These are phyloP conservation scores for Salinomyces thailandicus DNA, from an alignment of 2,329 filamentous ascomycete species.

Conservation along the genomic window DNA sequence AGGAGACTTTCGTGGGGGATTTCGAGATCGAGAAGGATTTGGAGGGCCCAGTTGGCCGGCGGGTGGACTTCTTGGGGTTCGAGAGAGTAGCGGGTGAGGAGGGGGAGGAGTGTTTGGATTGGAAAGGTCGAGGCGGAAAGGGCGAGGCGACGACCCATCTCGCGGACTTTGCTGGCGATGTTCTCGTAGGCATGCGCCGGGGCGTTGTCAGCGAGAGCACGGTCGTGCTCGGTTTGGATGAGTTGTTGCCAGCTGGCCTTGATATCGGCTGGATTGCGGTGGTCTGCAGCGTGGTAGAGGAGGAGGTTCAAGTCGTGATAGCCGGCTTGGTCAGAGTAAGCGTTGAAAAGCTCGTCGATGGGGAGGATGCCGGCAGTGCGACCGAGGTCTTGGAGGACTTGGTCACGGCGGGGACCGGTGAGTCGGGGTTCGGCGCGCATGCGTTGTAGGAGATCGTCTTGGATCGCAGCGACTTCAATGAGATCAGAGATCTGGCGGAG, in stretches of 20 bases:
- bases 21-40: slow-evolving; percentile 54
- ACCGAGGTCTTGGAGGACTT: slow-evolving; percentile 42
- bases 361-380: slow-evolving; percentile 63
- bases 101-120: slow-evolving; percentile 38
- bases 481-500: slow-evolving; percentile 76
- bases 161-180: slow-evolving; percentile 51
- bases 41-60: slow-evolving; percentile 50
- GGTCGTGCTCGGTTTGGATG: slow-evolving; percentile 53
- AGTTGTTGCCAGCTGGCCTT: slow-evolving; percentile 73
- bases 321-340: slow-evolving; percentile 77
- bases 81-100: slow-evolving; percentile 45
- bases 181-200: slow-evolving; percentile 56
- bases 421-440: slow-evolving; percentile 65
- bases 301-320: slow-evolving; percentile 91
- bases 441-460: slow-evolving; percentile 78
- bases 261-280: slow-evolving; percentile 79
- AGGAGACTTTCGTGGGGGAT: slow-evolving; percentile 53
- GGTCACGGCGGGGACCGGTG: slow-evolving; percentile 48
- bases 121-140: slow-evolving; percentile 24
- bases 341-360: slow-evolving; percentile 83
- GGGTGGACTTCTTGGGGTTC: slow-evolving; percentile 41
- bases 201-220: slow-evolving; percentile 36
- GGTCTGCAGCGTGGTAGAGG: slow-evolving; percentile 86
- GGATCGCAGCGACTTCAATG: slow-evolving; percentile 87
- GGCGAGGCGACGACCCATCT: slow-evolving; percentile 44